Evolutionary conservation across 768 basidiomycete genomes (phyloP).

Genomic region (Rhodotorula kratochvilovae): DNA sequence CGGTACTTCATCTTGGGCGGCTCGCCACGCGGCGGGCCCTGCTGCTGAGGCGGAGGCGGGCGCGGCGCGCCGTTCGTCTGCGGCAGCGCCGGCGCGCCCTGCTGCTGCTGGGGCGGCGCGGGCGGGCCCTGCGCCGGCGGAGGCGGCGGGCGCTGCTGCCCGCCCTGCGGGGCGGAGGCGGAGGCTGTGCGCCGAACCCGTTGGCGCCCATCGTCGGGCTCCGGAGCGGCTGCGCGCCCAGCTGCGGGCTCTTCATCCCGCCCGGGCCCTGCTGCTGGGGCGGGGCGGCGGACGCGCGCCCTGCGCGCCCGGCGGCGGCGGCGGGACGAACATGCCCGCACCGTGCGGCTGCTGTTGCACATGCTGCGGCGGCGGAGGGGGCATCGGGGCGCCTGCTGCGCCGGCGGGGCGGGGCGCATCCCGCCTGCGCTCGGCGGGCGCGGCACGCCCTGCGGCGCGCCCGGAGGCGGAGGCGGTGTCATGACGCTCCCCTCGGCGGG

Average conservation of each 20-base stretch:
- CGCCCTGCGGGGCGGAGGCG: neutral
- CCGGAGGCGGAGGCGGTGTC: conserved; percentile 13
- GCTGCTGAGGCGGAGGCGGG: conserved; percentile 8
- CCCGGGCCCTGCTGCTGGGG: neutral
- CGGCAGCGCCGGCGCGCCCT: conserved; percentile 14
- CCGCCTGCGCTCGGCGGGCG: conserved; percentile 22
- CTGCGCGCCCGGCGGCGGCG: neutral
- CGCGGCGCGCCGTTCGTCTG: neutral
- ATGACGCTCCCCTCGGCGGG: conserved; percentile 32
- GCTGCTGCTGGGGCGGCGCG: conserved; percentile 4
- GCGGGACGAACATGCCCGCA: conserved; percentile 54
- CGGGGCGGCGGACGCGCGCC: neutral
- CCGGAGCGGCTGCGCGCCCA: no score
- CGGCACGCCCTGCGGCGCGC: no score
- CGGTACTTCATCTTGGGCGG: conserved; percentile 56
- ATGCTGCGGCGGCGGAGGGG: conserved; percentile 37
- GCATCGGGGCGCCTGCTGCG: conserved; percentile 5
- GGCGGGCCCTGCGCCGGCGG: neutral
- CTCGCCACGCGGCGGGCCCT: neutral
- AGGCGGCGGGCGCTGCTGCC: neutral
- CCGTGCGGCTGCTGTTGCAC: conserved; percentile 30
- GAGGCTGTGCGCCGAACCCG: neutral
- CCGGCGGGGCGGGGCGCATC: neutral
- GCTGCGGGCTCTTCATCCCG: no score
- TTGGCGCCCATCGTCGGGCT: neutral